Evolutionary conservation across 1,284 basidiomycete species (phyloP), one percentile per base, ranked within the genome.

Genomic region (Cutaneotrichosporon sp.): DNA sequence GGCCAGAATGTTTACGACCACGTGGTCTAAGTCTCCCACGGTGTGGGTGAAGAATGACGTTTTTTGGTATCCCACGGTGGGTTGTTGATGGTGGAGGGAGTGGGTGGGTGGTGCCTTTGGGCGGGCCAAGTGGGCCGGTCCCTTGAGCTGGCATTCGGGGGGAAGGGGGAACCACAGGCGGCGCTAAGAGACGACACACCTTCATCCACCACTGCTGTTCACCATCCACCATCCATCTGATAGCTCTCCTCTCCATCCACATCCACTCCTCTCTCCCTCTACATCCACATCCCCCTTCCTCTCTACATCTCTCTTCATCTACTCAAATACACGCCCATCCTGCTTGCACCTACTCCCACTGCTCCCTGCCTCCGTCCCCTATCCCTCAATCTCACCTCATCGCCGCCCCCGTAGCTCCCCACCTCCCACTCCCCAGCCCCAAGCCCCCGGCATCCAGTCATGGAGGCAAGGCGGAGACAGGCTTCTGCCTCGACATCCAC

Each of bases 381-480:
- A 18, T 42, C 18, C 1, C 38, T 42, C 55, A 38, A 31, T 10
- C 34, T 51, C 56, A 25, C 6, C n/a, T n/a, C 34, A 31, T 47
- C 36, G 8, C 47, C 46, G 27, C 38, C 34, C 25, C 20, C 50
- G 13, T 33, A 25, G n/a, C 52, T 27, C 20, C 36, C 10, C 50
- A n/a, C 50, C 5, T 24, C 16, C 31, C 43, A 38, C 43, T 53
- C 22, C 31, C 24, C 18, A 55, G 31, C 24, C 56, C 43, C n/a
- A 4, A 29, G 34, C 55, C 46, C n/a, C 27, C 52, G 50, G 53
- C 54, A 53, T 47, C 47, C 57, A 46, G 60, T 58, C 60, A 67
- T 67, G 65, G 65, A 67, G 63, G 54, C 57, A 53, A 61, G 65
- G 58, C 62, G 65, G 60, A 58, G 65, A 58, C 62, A 64, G 56